phyloP scores from a whole-genome alignment of 352 stramenopile genomes.

The Globisporangium radiosum region DNA sequence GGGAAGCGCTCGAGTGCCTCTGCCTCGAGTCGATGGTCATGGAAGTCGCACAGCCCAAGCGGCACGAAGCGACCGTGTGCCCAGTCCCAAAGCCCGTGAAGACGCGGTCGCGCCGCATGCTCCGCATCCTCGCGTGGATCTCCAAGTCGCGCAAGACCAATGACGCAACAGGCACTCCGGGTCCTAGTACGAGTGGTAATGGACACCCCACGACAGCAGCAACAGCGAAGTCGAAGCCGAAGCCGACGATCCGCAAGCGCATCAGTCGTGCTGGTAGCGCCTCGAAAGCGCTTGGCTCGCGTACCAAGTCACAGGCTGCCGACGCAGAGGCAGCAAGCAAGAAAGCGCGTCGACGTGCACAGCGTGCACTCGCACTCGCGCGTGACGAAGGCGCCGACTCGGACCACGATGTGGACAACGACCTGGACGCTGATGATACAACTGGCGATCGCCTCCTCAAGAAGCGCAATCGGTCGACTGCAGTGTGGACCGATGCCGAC shows the following conservation, averaged over 20 bases:
- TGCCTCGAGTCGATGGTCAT: slow-evolving; percentile 79
- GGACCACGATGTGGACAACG: not conserved
- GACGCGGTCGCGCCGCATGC: slow-evolving; percentile 58
- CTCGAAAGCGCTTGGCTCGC: slow-evolving; percentile 5
- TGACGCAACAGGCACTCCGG: not conserved
- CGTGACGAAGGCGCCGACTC: not conserved
- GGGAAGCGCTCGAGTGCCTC: slow-evolving; percentile 73
- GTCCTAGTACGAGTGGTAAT: not conserved
- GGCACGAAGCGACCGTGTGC: slow-evolving; percentile 48
- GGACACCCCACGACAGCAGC: slow-evolving; percentile 2
- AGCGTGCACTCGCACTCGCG: not conserved
- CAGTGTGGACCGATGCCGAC: slow-evolving; percentile 42
- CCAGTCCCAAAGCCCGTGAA: slow-evolving; percentile 55
- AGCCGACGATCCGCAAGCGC: slow-evolving; percentile 19
- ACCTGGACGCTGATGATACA: not conserved
- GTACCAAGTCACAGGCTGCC: slow-evolving; percentile 5
- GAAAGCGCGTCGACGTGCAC: slow-evolving; percentile 7
- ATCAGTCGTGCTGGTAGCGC: slow-evolving; percentile 1
- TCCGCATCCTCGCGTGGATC: slow-evolving; percentile 68
- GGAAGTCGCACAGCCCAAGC: slow-evolving; percentile 50
- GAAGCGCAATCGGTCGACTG: not conserved
- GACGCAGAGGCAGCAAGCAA: not conserved
- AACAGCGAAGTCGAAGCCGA: slow-evolving; percentile 7
- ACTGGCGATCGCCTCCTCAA: not conserved
- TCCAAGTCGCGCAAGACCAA: slow-evolving; percentile 43